Evolutionary conservation across 2,329 filamentous ascomycete species (phyloP), one percentile per base, ranked within the genome.

Genomic region (Colletotrichum destructivum): DNA sequence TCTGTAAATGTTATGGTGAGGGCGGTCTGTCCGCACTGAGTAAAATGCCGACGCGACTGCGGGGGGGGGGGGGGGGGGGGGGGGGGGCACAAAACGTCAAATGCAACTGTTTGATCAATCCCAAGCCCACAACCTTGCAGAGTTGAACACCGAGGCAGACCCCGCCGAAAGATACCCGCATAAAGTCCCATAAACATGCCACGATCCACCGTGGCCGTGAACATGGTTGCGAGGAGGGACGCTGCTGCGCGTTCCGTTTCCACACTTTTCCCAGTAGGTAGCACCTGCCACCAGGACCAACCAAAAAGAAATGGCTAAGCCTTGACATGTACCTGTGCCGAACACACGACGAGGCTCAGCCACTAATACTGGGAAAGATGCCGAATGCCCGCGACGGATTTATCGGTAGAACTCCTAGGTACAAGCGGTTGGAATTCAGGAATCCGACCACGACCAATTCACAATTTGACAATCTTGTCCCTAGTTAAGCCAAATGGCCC

Each of bases 61-160:
- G n/a, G n/a, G n/a, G n/a, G n/a, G n/a, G n/a, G n/a, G n/a, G n/a
- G 5, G 16, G 9, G 16, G 31, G 21, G 8, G 26, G 12, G 12
- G 16, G 16, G 31, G 21, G 8, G 18, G 42, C n/a, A 15, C 51
- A 56, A 57, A 68, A 64, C 51, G 46, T 56, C 52, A 51, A 44
- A 31, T 64, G 60, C 64, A 60, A 68, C 60, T 57, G 60, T 51
- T 68, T 57, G 60, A 68, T 46, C 35, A 23, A 54, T 40, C 18
- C 31, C 35, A 13, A 54, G n/a, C 31, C 31, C 54, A 13, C 12
- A 56, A 21, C 18, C 35, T 40, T n/a, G 12, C 35, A 15, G 26
- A 21, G 38, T 47, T 26, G 13, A 21, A 60, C 42, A 47, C 47
- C 16, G 57, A 35, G 23, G 47, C 31, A 35, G 57, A 62, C 44